Evolutionary conservation across 345 rosid genomes (phyloP).

Genomic region (Raphanus sativus): DNA sequence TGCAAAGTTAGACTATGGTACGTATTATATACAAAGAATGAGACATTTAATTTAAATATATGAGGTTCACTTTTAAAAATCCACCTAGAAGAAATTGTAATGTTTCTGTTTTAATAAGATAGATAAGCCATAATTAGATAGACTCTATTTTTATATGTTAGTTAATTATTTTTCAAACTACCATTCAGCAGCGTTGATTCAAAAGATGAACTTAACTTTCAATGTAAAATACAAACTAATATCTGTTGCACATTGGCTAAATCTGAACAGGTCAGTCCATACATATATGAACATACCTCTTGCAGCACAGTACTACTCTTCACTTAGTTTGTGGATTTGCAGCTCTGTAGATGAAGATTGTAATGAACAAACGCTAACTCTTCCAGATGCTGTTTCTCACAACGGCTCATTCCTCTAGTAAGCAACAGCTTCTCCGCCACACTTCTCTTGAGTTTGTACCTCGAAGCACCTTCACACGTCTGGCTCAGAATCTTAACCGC

Average conservation of each 20-base stretch:
- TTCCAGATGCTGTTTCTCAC: slow-evolving; percentile 31
- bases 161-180: too few relatives aligned
- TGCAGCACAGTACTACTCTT: neutral
- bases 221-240: slow-evolving; percentile 6
- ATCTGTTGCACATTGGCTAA: slow-evolving; percentile 1
- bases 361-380: slow-evolving; percentile 48
- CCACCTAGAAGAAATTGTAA: too few relatives aligned
- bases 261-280: slow-evolving; percentile 13
- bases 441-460: slow-evolving; percentile 46
- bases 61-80: too few relatives aligned
- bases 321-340: slow-evolving; percentile 10
- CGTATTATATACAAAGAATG: too few relatives aligned
- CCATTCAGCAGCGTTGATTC: neutral
- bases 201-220: neutral
- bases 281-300: neutral
- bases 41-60: too few relatives aligned
- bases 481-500: slow-evolving; percentile 53
- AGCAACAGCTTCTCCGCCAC: slow-evolving; percentile 49
- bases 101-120: too few relatives aligned
- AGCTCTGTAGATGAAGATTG: slow-evolving; percentile 47
- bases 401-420: slow-evolving; percentile 18
- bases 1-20: too few relatives aligned
- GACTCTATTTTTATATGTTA: too few relatives aligned
- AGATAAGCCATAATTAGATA: too few relatives aligned
- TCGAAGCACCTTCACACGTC: slow-evolving; percentile 56